These are phyloP conservation scores for Turritis glabra DNA, from an alignment of 345 rosid species.

Conservation along the genomic window DNA sequence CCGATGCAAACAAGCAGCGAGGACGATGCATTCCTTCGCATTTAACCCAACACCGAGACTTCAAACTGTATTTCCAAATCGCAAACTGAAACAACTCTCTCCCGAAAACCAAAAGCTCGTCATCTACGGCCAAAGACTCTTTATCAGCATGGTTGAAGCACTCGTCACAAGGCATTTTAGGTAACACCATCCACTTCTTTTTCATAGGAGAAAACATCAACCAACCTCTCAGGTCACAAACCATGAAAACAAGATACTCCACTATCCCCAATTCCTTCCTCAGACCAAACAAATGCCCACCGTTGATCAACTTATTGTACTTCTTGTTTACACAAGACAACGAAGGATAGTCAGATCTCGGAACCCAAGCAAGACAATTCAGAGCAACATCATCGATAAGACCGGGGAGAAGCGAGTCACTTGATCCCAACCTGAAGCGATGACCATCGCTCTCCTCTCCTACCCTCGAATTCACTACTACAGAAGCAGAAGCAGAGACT, in stretches of 20 bases:
- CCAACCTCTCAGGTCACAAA: constrained; percentile 85
- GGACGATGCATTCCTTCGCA: constrained; percentile 71
- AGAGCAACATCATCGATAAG: constrained; percentile 76
- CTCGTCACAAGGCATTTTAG: constrained; percentile 82
- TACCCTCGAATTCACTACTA: constrained; percentile 35
- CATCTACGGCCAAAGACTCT: constrained; percentile 78
- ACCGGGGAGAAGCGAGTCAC: constrained; percentile 76
- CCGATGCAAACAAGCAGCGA: constrained; percentile 80
- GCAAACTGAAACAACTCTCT: constrained; percentile 68
- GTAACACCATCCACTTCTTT: constrained; percentile 71
- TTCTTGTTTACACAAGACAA: constrained; percentile 60
- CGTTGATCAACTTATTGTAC: constrained; percentile 50
- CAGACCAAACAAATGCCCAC: constrained; percentile 55
- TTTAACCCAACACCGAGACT: constrained; percentile 57
- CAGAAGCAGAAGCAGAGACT: constrained; percentile 29
- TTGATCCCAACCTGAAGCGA: constrained; percentile 49
- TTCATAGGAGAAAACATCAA: constrained; percentile 62
- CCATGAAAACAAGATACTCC: constrained; percentile 72
- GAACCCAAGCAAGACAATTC: constrained; percentile 63
- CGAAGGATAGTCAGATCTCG: constrained; percentile 61
- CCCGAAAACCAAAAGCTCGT: constrained; percentile 76
- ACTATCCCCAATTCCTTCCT: constrained; percentile 55
- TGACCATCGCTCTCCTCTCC: constrained; percentile 56
- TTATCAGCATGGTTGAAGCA: constrained; percentile 79
- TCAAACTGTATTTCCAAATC: constrained; percentile 73